phyloP scores from a whole-genome alignment of 2,329 filamentous ascomycete genomes.

The Trichophyton benhamiae region DNA sequence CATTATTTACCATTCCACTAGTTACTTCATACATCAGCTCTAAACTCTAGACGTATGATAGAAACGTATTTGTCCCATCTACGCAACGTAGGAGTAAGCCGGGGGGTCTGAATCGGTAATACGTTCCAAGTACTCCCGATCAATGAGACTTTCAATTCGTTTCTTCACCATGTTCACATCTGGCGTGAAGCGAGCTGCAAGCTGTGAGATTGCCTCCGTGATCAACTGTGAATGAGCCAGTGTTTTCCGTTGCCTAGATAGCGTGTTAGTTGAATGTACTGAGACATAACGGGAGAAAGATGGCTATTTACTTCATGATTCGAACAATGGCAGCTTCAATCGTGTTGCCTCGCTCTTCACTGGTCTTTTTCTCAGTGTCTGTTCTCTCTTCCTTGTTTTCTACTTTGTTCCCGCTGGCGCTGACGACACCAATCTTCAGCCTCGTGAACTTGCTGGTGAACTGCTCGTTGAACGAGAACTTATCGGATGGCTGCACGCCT shows the following conservation, averaged over 20 bases:
- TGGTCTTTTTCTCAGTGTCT: slow-evolving; percentile 40
- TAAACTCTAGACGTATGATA: background rate
- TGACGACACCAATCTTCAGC: slow-evolving; percentile 81
- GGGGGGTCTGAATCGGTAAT: slow-evolving; percentile 31
- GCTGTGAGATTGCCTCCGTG: slow-evolving; percentile 39
- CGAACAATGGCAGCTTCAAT: slow-evolving; percentile 43
- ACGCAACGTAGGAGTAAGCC: slow-evolving; percentile 36
- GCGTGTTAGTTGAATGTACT: background rate
- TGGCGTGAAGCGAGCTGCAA: slow-evolving; percentile 38
- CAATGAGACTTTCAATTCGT: slow-evolving; percentile 42
- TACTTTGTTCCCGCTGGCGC: slow-evolving; percentile 63
- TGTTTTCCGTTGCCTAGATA: slow-evolving; percentile 35
- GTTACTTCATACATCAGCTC: background rate
- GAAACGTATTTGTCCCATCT: slow-evolving; percentile 2
- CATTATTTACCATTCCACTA: background rate
- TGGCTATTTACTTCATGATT: slow-evolving; percentile 40
- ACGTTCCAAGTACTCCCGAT: slow-evolving; percentile 41
- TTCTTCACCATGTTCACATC: slow-evolving; percentile 43
- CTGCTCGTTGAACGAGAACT: slow-evolving; percentile 67
- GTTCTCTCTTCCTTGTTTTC: slow-evolving; percentile 55
- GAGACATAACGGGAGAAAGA: background rate
- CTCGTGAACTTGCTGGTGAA: slow-evolving; percentile 75
- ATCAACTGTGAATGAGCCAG: slow-evolving; percentile 39
- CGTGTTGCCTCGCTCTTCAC: slow-evolving; percentile 37
- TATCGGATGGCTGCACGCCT: slow-evolving; percentile 61